Evolutionary conservation across 177 flowering plant genomes (phyloP).

Genomic region (Vitis hybrid): DNA sequence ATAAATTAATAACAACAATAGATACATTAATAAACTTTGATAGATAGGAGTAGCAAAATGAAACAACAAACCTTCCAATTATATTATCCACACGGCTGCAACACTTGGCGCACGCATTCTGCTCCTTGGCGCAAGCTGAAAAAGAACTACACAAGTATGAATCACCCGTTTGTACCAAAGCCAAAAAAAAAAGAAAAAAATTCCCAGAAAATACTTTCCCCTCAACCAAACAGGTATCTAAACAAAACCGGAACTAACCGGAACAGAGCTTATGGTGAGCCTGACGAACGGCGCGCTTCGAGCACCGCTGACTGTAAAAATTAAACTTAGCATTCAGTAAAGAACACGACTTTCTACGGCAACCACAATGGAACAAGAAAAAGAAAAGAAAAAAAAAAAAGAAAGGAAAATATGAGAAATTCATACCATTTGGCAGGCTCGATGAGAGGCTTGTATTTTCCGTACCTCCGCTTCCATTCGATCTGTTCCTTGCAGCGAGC

Average conservation of each 20-base stretch:
- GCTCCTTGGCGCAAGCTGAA: constrained; percentile 88
- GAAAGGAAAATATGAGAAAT: not conserved
- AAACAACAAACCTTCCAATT: constrained; percentile 63
- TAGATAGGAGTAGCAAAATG: not conserved
- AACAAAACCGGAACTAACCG: constrained; percentile 43
- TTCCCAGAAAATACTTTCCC: not conserved
- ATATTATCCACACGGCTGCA: constrained; percentile 58
- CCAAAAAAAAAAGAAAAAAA: not conserved
- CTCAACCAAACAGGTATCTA: constrained; percentile 2
- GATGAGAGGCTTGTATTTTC: constrained; percentile 78
- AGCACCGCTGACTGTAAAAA: constrained; percentile 63
- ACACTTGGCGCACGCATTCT: constrained; percentile 86
- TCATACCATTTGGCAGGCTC: constrained; percentile 88
- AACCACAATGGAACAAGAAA: not conserved
- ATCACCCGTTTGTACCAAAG: not conserved
- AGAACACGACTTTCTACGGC: too few species aligned
- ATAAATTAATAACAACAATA: not conserved
- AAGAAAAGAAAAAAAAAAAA: not conserved
- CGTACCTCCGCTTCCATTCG: constrained; percentile 96
- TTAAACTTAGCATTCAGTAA: not conserved
- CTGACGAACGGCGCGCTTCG: constrained; percentile 82
- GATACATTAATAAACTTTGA: not conserved
- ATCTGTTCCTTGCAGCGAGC: constrained; percentile 85
- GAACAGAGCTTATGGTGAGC: constrained; percentile 82
- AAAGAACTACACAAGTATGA: constrained; percentile 7